Conservation (phyloP, 2,329 filamentous ascomycete species). For the Tricladium varicosporioides region DNA sequence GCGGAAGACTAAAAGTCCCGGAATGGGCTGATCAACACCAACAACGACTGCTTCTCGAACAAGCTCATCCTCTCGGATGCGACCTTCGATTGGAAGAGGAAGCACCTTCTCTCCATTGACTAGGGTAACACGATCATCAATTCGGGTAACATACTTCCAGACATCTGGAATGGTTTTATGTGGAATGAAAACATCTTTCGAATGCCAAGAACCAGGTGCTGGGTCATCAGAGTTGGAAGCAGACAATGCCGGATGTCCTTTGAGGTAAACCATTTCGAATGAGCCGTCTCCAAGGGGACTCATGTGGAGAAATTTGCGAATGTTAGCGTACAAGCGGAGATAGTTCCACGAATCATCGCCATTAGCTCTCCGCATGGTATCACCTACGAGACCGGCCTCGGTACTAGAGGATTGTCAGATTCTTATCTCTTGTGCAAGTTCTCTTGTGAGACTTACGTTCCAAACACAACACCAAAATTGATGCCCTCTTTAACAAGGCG, state of each 20-base stretch:
- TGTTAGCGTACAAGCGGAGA: constrained; percentile 37
- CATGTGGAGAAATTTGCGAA: constrained; percentile 20
- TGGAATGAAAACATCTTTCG: constrained; percentile 43
- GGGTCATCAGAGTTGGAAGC: constrained; percentile 42
- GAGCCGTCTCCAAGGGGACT: constrained; percentile 32
- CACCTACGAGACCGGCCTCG: constrained; percentile 55
- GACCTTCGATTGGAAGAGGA: constrained; percentile 48
- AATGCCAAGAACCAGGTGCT: constrained; percentile 42
- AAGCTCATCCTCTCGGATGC: constrained; percentile 48
- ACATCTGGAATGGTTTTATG: constrained; percentile 41
- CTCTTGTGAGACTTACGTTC: constrained; percentile 42
- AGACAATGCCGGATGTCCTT: constrained; percentile 38
- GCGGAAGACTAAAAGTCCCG: constrained; percentile 53
- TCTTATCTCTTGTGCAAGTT: too few relatives aligned
- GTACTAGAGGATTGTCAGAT: constrained; percentile 36
- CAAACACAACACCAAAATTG: constrained; percentile 55
- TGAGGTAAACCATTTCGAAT: constrained; percentile 34
- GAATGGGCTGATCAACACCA: constrained; percentile 50
- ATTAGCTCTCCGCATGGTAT: constrained; percentile 49
- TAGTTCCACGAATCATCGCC: constrained; percentile 62
- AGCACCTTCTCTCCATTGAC: constrained; percentile 49
- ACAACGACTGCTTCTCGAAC: constrained; percentile 58
- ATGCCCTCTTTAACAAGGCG: constrained; percentile 50
- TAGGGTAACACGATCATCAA: constrained; percentile 46
- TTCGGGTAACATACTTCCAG: constrained; percentile 46